Conservation (phyloP, 768 basidiomycete species). For the Lanmaoa rubissima region DNA sequence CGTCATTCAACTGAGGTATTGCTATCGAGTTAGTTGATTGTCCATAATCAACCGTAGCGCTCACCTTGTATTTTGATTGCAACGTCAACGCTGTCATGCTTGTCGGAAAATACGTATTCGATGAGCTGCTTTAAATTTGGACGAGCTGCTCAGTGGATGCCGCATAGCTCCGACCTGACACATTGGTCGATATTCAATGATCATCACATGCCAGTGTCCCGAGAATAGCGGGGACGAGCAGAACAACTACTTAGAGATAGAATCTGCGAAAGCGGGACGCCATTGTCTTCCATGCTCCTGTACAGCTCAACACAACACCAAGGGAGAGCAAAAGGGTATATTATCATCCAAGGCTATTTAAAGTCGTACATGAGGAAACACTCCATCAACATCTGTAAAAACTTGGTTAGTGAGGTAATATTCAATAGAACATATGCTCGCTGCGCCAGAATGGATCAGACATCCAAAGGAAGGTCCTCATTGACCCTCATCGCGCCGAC, state of each 20-base stretch:
- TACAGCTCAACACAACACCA: not conserved
- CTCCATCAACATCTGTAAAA: constrained; percentile 1
- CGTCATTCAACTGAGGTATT: not conserved
- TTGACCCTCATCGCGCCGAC: constrained; percentile 67
- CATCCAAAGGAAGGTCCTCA: constrained; percentile 86
- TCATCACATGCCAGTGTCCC: not conserved
- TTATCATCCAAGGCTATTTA: not conserved
- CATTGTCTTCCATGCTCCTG: not conserved
- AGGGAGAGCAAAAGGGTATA: not conserved
- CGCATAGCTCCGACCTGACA: no score
- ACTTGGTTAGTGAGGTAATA: constrained; percentile 1
- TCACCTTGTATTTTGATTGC: constrained; percentile 11
- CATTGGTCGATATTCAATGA: not conserved
- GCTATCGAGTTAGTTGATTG: not conserved
- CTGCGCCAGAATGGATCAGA: constrained; percentile 54
- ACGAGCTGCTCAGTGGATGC: not conserved
- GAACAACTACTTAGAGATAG: not conserved
- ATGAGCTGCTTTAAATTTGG: not conserved
- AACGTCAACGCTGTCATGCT: not conserved
- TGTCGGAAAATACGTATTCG: no score
- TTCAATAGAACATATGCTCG: constrained; percentile 1
- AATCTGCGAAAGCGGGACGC: not conserved
- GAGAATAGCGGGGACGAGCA: not conserved
- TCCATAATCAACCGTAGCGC: not conserved
- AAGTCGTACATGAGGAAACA: not conserved